Evolutionary conservation across 164 flowering plant species (phyloP).

Genomic region (Kingdonia uniflora): DNA sequence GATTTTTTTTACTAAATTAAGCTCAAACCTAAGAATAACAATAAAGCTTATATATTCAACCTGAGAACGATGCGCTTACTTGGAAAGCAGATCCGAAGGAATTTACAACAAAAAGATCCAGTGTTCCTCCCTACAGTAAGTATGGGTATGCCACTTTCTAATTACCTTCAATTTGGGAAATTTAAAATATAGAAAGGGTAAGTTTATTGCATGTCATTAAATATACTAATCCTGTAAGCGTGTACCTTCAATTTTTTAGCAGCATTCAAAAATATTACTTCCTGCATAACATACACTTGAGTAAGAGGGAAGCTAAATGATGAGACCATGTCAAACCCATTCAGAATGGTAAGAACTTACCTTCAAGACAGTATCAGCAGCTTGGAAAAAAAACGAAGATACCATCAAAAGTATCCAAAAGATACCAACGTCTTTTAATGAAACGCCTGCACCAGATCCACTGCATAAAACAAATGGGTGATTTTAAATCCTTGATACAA

Average conservation of each 20-base stretch:
- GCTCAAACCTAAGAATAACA: neutral
- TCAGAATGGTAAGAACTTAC: constrained; percentile 25
- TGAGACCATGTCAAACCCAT: neutral
- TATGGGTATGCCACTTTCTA: too few relatives aligned
- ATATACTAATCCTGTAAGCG: too few relatives aligned
- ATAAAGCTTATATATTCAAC: neutral
- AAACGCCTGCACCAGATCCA: constrained; percentile 77
- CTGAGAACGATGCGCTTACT: constrained; percentile 27
- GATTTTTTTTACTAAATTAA: neutral
- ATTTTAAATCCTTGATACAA: neutral
- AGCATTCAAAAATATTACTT: constrained; percentile 64
- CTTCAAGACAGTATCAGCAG: constrained; percentile 92
- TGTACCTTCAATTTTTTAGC: constrained; percentile 54
- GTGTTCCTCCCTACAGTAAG: constrained; percentile 59
- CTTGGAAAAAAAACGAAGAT: constrained; percentile 82
- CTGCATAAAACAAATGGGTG: constrained; percentile 31
- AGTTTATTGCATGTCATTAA: too few relatives aligned
- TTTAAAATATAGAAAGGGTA: too few relatives aligned
- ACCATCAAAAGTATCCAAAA: constrained; percentile 92
- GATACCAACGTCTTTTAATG: constrained; percentile 65
- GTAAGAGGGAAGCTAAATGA: constrained; percentile 2
- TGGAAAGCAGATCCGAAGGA: constrained; percentile 96
- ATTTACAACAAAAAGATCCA: constrained; percentile 92
- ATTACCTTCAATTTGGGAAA: too few relatives aligned
- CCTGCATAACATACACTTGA: constrained; percentile 35